Evolutionary conservation across 805 yeast genomes (phyloP), one percentile per base, ranked within the genome.

Genomic region (Tetrapisispora phaffii): DNA sequence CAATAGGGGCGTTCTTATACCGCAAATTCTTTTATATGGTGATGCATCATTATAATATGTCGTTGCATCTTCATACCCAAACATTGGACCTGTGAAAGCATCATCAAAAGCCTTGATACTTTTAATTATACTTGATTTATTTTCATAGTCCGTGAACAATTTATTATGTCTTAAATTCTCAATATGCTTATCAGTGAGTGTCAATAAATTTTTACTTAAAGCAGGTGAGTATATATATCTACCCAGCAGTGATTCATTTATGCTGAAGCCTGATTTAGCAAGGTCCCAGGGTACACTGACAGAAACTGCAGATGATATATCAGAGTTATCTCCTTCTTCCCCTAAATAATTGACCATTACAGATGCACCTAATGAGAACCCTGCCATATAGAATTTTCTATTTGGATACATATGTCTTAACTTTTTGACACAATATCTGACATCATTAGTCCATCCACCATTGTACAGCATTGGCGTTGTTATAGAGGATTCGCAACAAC

Each of bases 231-330:
- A 80, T 7, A 77, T 47, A 9, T 62, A 48, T 17, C 63, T 59
- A 3, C 82, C 79, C 37, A 77, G 53, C 20, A 56, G 57, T 6
- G 72, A 62, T 16, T 58, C 52, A 34, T 69, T 67, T 38, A 86
- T 55, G 24, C 62, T 66, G 44, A 63, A 53, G 12, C 76, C 67
- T 22, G 82, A 72, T 38, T 71, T 70, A 16, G 63, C 59, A 60
- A 85, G 62, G 55, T 85, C 90, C 90, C 93, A 85, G 1, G 94
- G 90, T 44, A 71, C 69, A 34, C 82, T 79, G 7, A 85, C 71
- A 4, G 79, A 69, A 34, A 74, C 69, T 1, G 85, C 88, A 22
- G 81, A 77, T 28, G 68, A 67, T 32, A 79, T 58, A 16, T 65
- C 64, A 7, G 62, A 47, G n/a, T 68, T 56, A 1, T 66, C 72